These are phyloP conservation scores for Rhynchospora breviuscula DNA, from an alignment of 176 grass and related monocot genomes.

Conservation along the genomic window DNA sequence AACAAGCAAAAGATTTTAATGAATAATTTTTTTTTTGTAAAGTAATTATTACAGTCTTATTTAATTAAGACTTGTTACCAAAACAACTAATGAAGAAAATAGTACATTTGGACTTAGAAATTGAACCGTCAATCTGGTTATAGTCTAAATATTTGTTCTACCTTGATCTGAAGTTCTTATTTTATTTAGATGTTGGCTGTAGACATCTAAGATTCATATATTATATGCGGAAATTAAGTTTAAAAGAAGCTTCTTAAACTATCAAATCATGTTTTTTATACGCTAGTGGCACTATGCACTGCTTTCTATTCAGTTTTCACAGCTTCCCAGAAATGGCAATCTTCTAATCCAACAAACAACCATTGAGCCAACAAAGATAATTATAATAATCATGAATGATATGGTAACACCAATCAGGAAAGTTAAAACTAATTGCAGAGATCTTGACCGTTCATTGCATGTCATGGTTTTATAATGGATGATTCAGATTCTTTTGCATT, in stretches of 20 bases:
- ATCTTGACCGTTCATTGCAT: constrained; percentile 4
- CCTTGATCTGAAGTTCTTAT: background rate
- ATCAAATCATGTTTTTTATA: constrained; percentile 10
- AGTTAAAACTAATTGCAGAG: background rate
- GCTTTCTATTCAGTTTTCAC: constrained; percentile 22
- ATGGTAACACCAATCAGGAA: background rate
- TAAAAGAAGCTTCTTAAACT: constrained; percentile 28
- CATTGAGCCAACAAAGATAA: constrained; percentile 14
- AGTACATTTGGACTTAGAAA: background rate
- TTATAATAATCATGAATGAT: constrained; percentile 16
- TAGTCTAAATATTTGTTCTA: background rate
- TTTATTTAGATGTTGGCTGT: background rate
- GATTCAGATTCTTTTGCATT: constrained; percentile 9
- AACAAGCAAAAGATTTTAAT: constrained; percentile 4
- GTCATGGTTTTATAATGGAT: background rate
- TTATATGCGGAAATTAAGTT: background rate
- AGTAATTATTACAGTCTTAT: background rate
- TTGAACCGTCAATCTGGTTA: background rate
- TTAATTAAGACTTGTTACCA: background rate
- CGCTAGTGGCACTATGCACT: background rate
- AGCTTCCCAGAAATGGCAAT: constrained; percentile 31
- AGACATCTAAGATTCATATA: background rate
- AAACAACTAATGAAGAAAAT: constrained; percentile 11
- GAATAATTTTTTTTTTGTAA: background rate
- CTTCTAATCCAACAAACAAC: constrained; percentile 16